A percentile compares a stretch with the other conserved stretches of the same genome.
phyloP scores from a whole-genome alignment of 1,139 yeast genomes.

The Candida sojae region DNA sequence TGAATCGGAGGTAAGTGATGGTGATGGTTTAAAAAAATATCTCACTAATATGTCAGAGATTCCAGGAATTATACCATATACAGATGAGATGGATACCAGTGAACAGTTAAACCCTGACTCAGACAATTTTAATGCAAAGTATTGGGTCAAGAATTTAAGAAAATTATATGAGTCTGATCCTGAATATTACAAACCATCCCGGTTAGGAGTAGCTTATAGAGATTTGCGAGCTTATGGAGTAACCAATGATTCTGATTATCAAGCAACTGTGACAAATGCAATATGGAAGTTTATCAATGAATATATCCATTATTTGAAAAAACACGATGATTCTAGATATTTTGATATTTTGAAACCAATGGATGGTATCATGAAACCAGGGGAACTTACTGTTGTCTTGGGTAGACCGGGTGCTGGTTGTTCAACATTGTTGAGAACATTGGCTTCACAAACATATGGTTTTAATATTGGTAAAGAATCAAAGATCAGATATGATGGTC shows the following conservation, averaged over 20 bases:
- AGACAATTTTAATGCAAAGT: conserved; percentile 28
- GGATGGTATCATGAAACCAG: conserved; percentile 35
- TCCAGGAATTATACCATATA: conserved; percentile 47
- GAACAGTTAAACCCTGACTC: conserved; percentile 15
- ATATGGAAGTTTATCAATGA: conserved; percentile 23
- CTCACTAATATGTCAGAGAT: conserved; percentile 55
- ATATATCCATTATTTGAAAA: conserved; percentile 32
- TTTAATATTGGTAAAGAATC: conserved; percentile 54
- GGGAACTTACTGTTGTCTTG: conserved; percentile 36
- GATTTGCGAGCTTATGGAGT: conserved; percentile 72
- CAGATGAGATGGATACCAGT: conserved; percentile 6
- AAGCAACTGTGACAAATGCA: conserved; percentile 65
- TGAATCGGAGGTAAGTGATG: conserved; percentile 19
- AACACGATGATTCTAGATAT: conserved; percentile 28
- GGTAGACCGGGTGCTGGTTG: conserved; percentile 43
- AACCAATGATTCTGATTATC: conserved; percentile 80
- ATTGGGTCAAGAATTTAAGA: conserved; percentile 74
- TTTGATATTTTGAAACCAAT: conserved; percentile 36
- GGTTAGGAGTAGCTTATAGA: conserved; percentile 69
- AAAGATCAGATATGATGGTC: conserved; percentile 35
- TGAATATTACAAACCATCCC: conserved; percentile 56
- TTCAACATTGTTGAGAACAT: conserved; percentile 33
- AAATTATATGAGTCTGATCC: conserved; percentile 35
- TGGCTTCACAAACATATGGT: conserved; percentile 38
- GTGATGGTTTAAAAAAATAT: conserved; percentile 23